Base-by-base conservation (phyloP, 192 early-diverging fungal species). In the Coemansia sp. region DNA sequence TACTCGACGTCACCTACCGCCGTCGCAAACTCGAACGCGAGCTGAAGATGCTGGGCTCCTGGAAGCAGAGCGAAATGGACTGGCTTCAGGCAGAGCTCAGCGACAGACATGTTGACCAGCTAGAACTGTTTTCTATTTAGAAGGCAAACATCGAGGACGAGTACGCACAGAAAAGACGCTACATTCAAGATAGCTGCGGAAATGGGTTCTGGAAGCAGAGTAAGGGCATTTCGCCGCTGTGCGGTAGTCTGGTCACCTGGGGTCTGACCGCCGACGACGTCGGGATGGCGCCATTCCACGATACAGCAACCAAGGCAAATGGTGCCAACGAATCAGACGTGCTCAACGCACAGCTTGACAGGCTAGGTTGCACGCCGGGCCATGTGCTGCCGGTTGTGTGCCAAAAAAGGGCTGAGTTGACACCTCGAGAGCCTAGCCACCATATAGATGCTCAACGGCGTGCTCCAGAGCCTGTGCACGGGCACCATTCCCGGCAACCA, bases 321-420 rank as follows among this genome's bases (percentile, higher is more conserved):
- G 91, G 94, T 75, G 86, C 88, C 80, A 96, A 96, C 77, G 93
- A 96, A 73, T 94, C 93, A 9, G 82, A 84, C 5, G 85, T 89
- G 6, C 27, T 92, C 29, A 88, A 96, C 75, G 75, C 79, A 54
- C 91, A 96, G 76, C 60, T 96, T 51, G 71, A 60, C 27, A 90
- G 94, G 61, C 80, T 96, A 31, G 91, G 91, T 22, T 81, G 93
- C 44, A 81, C 84, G 44, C 84, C 78, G 46, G 94, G 94, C 47
- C 89, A 94, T 49, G 80, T 82, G 19, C 56, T 86, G 26, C 85
- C 86, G 6, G 60, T 81, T 16, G 75, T 96, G 44, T 88, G 86
- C 79, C 94, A 96, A 60, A 96, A 96, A 75, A 82, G 84, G 86
- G 49, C 78, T 96, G 45, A 92, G 89, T 34, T 91, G 92, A 44